Conservation (phyloP, 805 yeast genomes). For the Cyberlindnera suaveolens region DNA sequence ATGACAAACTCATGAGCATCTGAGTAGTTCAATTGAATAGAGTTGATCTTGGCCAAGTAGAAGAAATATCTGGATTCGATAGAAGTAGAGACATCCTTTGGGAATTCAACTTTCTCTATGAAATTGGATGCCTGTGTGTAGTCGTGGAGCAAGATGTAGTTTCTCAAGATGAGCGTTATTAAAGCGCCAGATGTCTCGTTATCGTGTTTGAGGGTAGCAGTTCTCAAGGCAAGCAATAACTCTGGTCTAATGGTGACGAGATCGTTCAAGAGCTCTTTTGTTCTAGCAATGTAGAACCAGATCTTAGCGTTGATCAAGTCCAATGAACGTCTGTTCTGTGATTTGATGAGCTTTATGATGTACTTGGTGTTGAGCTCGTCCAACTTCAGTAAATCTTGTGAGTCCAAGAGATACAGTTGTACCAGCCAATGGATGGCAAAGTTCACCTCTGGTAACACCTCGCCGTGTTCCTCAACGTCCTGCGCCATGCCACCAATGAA, state of each 20-base stretch:
- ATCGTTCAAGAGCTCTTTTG: slow-evolving; percentile 56
- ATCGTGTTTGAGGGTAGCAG: slow-evolving; percentile 89
- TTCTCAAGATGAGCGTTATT: slow-evolving; percentile 79
- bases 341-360: slow-evolving; percentile 40
- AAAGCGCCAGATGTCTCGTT: slow-evolving; percentile 85
- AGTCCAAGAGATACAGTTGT: slow-evolving; percentile 71
- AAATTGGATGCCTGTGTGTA: slow-evolving; percentile 83
- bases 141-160: slow-evolving; percentile 71
- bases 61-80: slow-evolving; percentile 88
- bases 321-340: slow-evolving; percentile 73
- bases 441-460: slow-evolving; percentile 71
- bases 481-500: slow-evolving; percentile 31
- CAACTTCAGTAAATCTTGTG: slow-evolving; percentile 40
- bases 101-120: slow-evolving; percentile 84
- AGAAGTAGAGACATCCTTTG: slow-evolving; percentile 77
- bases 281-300: slow-evolving; percentile 86
- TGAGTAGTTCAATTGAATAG: slow-evolving; percentile 89
- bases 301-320: slow-evolving; percentile 84
- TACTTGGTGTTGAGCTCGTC: slow-evolving; percentile 49
- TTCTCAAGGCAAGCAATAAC: slow-evolving; percentile 69
- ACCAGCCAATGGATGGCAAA: slow-evolving; percentile 72
- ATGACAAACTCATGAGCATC: slow-evolving; percentile 84
- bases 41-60: slow-evolving; percentile 83
- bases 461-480: slow-evolving; percentile 21
- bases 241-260: slow-evolving; percentile 58